A percentile compares a stretch with the other conserved stretches of the same genome.
Evolutionary conservation across 2,329 filamentous ascomycete species (phyloP).

Genomic region (Aspergillus hiratsukae): DNA sequence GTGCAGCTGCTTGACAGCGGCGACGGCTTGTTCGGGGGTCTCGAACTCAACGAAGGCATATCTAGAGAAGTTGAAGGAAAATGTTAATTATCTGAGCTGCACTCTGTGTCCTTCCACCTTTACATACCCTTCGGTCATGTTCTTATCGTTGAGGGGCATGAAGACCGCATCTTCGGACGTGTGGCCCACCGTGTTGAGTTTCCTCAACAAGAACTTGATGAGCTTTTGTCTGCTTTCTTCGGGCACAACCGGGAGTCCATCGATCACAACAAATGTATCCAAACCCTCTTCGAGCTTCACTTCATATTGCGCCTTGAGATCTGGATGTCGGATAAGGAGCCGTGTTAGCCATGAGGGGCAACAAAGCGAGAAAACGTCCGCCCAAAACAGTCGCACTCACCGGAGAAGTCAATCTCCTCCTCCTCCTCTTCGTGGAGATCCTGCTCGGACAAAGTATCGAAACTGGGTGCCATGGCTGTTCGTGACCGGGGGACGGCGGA

Average conservation of each 20-base stretch:
- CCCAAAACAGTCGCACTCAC: constrained; percentile 32
- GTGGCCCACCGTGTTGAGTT: constrained; percentile 79
- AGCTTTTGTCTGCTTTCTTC: constrained; percentile 92
- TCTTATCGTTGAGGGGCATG: constrained; percentile 89
- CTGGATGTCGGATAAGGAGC: constrained; percentile 36
- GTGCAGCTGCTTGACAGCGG: constrained; percentile 84
- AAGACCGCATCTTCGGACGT: constrained; percentile 81
- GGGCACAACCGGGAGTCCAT: constrained; percentile 83
- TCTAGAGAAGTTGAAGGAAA: constrained; percentile 42
- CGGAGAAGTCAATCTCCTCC: constrained; percentile 88
- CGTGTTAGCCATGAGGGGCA: constrained; percentile 26
- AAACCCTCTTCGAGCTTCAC: constrained; percentile 93
- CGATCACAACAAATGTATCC: constrained; percentile 93
- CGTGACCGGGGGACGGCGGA: constrained; percentile 16
- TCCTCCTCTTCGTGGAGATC: constrained; percentile 88
- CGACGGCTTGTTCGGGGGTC: constrained; percentile 80
- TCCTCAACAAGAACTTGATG: constrained; percentile 92
- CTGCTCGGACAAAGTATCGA: constrained; percentile 86
- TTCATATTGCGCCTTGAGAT: constrained; percentile 90
- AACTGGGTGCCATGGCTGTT: constrained; percentile 83
- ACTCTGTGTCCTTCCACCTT: constrained; percentile 5
- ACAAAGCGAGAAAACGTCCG: constrained; percentile 11
- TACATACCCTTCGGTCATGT: constrained; percentile 77
- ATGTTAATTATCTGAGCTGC: constrained; percentile 12
- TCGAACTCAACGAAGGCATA: constrained; percentile 98